Base-by-base conservation (phyloP, 192 early-diverging fungal genomes). In the Coemansia sp. region DNA sequence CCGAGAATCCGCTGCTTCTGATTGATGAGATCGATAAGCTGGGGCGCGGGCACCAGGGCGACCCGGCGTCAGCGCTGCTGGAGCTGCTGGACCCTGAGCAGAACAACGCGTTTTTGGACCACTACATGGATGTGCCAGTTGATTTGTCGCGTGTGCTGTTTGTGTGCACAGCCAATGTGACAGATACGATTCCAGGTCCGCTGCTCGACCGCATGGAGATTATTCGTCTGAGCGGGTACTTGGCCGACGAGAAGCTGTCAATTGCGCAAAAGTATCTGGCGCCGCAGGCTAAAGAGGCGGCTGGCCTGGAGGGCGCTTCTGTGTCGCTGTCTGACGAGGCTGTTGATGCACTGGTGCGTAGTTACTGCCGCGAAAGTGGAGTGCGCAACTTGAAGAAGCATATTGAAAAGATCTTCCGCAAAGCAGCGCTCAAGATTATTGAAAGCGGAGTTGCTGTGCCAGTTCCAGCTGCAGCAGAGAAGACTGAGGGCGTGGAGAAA, bases 11-110 rank as follows among this genome's bases (percentile, higher is more conserved):
- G 14, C 75, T 99, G 22, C 88, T 99, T 49, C 85, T 99, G 81
- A 98, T 99, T 65, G 97, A 99, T 82, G 97, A 99, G 85, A 93
- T 98, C 23, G 97, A 99, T 84, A 99, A 99, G 84, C 83, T 99
- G 26, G 97, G 97, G 19, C 88, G 93, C 29, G 95, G 97, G 19
- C 93, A 97, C 62, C 97, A 99, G 74, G 97, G 97, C 65, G 95
- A 99, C 60, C 95, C 95, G 10, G 91, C 97, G 1, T 97, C 94
- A 6, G 97, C 97, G 7, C 85, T 99, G 49, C 77, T 99, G 3
- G 97, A 99, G 78, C 82, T 99, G 38, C 82, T 99, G 14, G 97
- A 99, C 59, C 97, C 97, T 10, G 97, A 99, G 71, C 97, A 99
- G 72, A 99, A 99, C 77, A 86, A 82, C 48, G 90, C 93, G 3